Base-by-base conservation (phyloP, 1,284 basidiomycete genomes). In the Uromyces viciae-fabae region DNA sequence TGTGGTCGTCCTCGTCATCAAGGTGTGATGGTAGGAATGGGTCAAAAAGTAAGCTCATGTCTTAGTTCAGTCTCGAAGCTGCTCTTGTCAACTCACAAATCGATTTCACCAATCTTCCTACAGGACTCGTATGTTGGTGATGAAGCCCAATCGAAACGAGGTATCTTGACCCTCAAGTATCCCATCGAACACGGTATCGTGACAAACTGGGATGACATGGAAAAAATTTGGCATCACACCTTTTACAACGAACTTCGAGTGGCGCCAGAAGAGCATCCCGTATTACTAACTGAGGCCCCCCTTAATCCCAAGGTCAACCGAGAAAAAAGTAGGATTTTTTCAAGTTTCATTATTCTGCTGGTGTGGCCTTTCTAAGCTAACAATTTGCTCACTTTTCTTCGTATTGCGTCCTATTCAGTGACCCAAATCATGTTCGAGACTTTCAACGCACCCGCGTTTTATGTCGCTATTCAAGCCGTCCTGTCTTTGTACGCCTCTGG, bases 341-440 rank as follows among this genome's bases (percentile, higher is more conserved):
- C 22, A 33, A 28, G 28, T 42, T 42, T 56, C 14, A 46, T 43
- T 38, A 19, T 17, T 31, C 72, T 56, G 40, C 15, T 31, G 43
- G 43, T 28, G 49, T 33, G 28, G 22, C 43, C 14, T 31, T 31
- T n/a, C 60, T 28, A 64, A 14, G 33, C 40, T 43, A 73, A 54
- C 9, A 17, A 58, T 60, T 22, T n/a, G 28, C 25, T 64, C 22
- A 36, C 28, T 2, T 52, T 33, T 33, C 17, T 5, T n/a, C n/a
- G 3, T 46, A n/a, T 25, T 58, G 17, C 22, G n/a, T n/a, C n/a
- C n/a, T 28, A 36, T 62, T 25, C 58, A 81, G 78, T 81, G 83
- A 94, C 93, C 82, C 93, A 95, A 88, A 94, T 95, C 89, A 95
- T 95, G 93, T 96, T 96, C 87, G 94, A 96, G 90, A 95, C 94